These are phyloP conservation scores for Babesia caballi DNA, from an alignment of 169 alveolate genomes.

Conservation along the genomic window DNA sequence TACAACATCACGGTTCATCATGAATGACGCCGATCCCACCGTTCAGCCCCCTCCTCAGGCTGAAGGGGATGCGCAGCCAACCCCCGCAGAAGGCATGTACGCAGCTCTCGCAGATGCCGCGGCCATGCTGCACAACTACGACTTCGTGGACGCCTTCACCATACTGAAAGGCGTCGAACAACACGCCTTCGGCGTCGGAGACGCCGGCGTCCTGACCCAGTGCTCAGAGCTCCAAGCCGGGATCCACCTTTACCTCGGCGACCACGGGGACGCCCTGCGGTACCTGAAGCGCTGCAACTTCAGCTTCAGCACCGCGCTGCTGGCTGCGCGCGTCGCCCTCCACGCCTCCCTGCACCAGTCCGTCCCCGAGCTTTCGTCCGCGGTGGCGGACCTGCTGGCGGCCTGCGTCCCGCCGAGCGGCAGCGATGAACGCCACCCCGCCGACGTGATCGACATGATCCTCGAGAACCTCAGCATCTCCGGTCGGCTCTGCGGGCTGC, in stretches of 20 bases:
- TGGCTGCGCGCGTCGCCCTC: not conserved
- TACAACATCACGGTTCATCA: no score
- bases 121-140: not conserved
- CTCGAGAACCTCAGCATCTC: not conserved
- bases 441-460: not conserved
- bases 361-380: not conserved
- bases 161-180: not conserved
- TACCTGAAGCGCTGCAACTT: not conserved
- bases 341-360: not conserved
- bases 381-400: not conserved
- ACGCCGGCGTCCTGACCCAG: not conserved
- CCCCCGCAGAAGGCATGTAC: no score
- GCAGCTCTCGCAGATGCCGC: not conserved
- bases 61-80: no score
- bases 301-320: not conserved
- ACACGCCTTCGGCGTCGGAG: not conserved
- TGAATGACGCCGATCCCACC: no score
- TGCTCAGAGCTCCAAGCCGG: slow-evolving; percentile 16
- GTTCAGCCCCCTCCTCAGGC: no score
- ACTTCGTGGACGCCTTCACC: slow-evolving; percentile 3
- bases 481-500: not conserved
- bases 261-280: not conserved
- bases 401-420: not conserved
- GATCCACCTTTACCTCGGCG: not conserved
- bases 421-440: not conserved